These are phyloP conservation scores for Neofusicoccum sp. DNA, from an alignment of 2,329 filamentous ascomycete genomes.

Conservation along the genomic window DNA sequence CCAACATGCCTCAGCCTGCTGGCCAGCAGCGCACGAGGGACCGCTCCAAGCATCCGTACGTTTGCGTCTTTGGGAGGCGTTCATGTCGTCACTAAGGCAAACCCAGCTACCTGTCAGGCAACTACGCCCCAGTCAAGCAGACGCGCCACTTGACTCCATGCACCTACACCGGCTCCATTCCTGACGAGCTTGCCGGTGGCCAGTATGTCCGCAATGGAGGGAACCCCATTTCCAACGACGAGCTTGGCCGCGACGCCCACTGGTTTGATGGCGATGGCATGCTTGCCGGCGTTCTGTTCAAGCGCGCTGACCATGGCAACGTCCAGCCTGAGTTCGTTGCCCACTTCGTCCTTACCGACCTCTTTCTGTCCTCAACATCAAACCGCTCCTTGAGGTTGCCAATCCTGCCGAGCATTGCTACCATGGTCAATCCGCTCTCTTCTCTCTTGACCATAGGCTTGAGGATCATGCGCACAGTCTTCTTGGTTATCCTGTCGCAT, in stretches of 20 bases:
- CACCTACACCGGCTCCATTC: constrained; percentile 60
- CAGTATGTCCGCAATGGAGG: constrained; percentile 74
- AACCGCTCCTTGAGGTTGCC: constrained; percentile 55
- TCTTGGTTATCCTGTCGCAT: constrained; percentile 61
- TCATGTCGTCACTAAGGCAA: neutral
- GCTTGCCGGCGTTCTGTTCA: constrained; percentile 68
- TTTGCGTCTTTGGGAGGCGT: neutral
- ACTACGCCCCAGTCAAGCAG: constrained; percentile 67
- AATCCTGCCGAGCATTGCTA: constrained; percentile 68
- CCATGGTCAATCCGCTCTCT: constrained; percentile 63
- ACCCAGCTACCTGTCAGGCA: constrained; percentile 63
- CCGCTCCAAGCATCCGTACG: constrained; percentile 45
- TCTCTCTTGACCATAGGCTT: constrained; percentile 54
- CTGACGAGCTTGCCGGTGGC: constrained; percentile 66
- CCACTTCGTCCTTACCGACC: constrained; percentile 68
- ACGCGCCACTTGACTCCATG: constrained; percentile 61
- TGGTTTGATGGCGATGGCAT: constrained; percentile 80
- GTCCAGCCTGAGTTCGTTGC: constrained; percentile 68
- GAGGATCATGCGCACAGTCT: constrained; percentile 59
- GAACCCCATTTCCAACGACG: constrained; percentile 66
- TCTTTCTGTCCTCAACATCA: constrained; percentile 59
- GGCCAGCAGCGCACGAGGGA: constrained; percentile 29
- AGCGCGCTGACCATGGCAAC: constrained; percentile 37
- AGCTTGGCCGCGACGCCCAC: constrained; percentile 64
- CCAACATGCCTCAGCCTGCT: neutral